These are phyloP conservation scores for Quercus bicolor DNA, from an alignment of 306 rosid genomes.

Conservation along the genomic window DNA sequence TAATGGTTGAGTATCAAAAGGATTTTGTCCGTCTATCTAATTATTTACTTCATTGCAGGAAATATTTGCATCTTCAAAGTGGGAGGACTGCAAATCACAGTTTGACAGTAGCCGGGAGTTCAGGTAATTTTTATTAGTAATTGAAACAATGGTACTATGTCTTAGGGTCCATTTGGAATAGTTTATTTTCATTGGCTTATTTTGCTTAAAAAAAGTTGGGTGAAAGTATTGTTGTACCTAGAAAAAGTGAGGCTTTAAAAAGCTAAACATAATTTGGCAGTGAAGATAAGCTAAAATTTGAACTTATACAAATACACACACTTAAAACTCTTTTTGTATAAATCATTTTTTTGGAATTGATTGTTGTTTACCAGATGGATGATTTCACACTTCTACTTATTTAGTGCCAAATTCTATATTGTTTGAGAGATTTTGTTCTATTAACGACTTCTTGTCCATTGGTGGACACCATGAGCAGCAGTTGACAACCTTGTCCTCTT, in stretches of 20 bases:
- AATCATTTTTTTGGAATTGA: no score
- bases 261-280: no score
- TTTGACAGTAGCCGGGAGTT: slow-evolving; percentile 67
- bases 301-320: no score
- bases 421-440: neutral
- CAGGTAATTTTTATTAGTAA: slow-evolving; percentile 50
- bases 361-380: neutral
- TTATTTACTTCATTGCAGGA: slow-evolving; percentile 53
- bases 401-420: neutral
- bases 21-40: neutral
- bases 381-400: neutral
- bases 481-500: neutral
- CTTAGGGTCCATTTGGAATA: neutral
- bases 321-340: no score
- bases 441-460: neutral
- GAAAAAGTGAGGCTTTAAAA: no score
- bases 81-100: slow-evolving; percentile 68
- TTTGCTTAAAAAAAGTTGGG: neutral
- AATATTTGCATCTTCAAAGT: slow-evolving; percentile 55
- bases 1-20: slow-evolving; percentile 15
- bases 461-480: neutral
- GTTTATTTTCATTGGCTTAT: neutral
- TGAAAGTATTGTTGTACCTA: no score
- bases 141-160: neutral
- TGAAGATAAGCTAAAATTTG: no score